Conservation (phyloP, 768 basidiomycete genomes). For the Mycena capillaripes region DNA sequence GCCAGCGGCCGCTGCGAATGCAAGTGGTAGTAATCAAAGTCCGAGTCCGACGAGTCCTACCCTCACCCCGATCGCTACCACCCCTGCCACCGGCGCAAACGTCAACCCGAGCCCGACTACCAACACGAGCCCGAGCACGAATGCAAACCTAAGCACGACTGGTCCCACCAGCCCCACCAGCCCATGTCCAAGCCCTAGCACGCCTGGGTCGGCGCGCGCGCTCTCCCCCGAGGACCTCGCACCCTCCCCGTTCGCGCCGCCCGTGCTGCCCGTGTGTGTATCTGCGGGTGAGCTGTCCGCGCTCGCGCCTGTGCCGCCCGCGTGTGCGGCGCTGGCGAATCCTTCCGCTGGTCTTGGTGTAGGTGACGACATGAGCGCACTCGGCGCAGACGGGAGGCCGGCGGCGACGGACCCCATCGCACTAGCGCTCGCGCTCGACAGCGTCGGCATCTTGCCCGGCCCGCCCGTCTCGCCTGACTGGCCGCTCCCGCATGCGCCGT, state of each 20-base stretch:
- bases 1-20: too few species aligned
- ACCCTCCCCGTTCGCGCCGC: constrained; percentile 14
- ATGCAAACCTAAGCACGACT: too few species aligned
- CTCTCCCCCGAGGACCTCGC: constrained; percentile 35
- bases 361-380: neutral
- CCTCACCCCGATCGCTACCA: neutral
- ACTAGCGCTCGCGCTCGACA: neutral
- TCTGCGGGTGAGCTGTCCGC: neutral
- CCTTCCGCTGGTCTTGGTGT: too few species aligned
- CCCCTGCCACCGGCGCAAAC: neutral
- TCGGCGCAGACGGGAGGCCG: neutral
- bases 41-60: too few species aligned
- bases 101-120: neutral
- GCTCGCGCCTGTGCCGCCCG: neutral
- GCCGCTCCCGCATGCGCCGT: constrained; percentile 33
- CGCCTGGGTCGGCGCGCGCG: constrained; percentile 1
- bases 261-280: neutral
- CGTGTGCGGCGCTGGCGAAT: too few species aligned
- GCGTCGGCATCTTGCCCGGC: constrained; percentile 10
- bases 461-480: constrained; percentile 33
- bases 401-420: too few species aligned
- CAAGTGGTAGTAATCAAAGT: too few species aligned
- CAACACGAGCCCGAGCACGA: neutral
- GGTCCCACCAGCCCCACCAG: neutral
- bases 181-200: neutral